These are phyloP conservation scores for Bipolaris cookei DNA, from an alignment of 2,329 filamentous ascomycete species.

Conservation along the genomic window DNA sequence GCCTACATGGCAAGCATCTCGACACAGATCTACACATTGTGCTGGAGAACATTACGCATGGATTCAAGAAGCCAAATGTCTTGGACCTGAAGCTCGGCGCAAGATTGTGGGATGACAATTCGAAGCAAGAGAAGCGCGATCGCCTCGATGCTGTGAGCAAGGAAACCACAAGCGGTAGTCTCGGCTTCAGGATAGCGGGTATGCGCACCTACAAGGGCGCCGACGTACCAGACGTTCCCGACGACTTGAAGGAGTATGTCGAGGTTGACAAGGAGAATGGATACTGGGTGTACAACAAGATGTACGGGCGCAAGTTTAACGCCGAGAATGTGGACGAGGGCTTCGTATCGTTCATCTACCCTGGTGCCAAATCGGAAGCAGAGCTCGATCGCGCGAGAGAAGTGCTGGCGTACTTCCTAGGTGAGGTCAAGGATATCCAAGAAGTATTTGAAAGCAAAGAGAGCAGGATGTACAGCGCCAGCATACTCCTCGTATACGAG, in stretches of 20 bases:
- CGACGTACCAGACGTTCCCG: conserved; percentile 25
- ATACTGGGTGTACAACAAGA: conserved; percentile 68
- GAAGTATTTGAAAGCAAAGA: conserved; percentile 66
- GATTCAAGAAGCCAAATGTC: conserved; percentile 85
- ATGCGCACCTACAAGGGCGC: conserved; percentile 64
- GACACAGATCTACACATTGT: conserved; percentile 81
- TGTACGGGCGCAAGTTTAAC: conserved; percentile 66
- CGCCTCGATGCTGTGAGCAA: conserved; percentile 65
- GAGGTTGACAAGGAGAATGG: conserved; percentile 56
- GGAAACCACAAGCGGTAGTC: conserved; percentile 64
- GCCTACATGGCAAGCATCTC: conserved; percentile 67
- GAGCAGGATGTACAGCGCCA: conserved; percentile 71
- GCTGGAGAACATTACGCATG: conserved; percentile 80
- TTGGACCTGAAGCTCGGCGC: conserved; percentile 91
- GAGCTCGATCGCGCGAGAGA: conserved; percentile 54
- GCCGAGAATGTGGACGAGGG: conserved; percentile 62
- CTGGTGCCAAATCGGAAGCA: conserved; percentile 34
- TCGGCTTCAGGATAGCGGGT: conserved; percentile 70
- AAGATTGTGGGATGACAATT: conserved; percentile 80
- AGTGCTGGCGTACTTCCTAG: conserved; percentile 50
- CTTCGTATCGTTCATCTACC: conserved; percentile 63
- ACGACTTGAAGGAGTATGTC: conserved; percentile 38
- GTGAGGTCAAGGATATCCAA: conserved; percentile 62
- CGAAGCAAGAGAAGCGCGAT: conserved; percentile 63
- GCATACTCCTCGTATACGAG: conserved; percentile 70